Evolutionary conservation across 2,329 filamentous ascomycete genomes (phyloP), one percentile per base, ranked within the genome.

Genomic region (Pestalotiopsis sp.): DNA sequence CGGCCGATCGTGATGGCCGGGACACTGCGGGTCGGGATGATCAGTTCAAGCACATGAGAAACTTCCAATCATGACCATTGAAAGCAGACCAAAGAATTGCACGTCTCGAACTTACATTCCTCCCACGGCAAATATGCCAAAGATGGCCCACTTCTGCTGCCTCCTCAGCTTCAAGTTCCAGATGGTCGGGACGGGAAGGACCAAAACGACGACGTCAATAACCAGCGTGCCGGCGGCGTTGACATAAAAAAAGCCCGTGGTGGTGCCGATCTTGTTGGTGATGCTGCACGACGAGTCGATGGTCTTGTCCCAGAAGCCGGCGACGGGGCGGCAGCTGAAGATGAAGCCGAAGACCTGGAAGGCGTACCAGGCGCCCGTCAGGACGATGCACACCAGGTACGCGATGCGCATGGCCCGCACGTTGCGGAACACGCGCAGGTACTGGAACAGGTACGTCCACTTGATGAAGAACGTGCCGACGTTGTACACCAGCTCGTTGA

Each of bases 401-500:
- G 57, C 57, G 25, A 60, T 60, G 25, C 31, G 25, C 57, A 60
- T 60, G 25, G 57, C 25, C 31, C 23, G 20, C n/a, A 31, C 25
- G 57, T 60, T 31, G 12, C 31, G 57, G 20, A 82, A 73, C 20
- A 81, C 77, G 20, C 80, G 80, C 66, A 80, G 78, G 67, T 81
- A 82, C 64, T 82, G 80, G 2, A 76, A 70, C 52, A 82, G 73
- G 70, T 82, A 82, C 25, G 79, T 77, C 56, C 81, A 61, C 70
- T 82, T 82, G 62, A 79, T 76, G 25, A 78, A 74, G 56, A 78
- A 73, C 20, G 82, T 75, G 6, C 77, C 77, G 39, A 70, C 68
- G 58, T 81, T 81, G 69, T 82, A 82, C 7, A 82, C 72, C n/a
- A 78, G 74, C 12, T 82, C 80, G 5, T 77, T 80, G 39, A 80